These are phyloP conservation scores for Vitellaria paradoxa DNA, from an alignment of 179 eudicot genomes.

Conservation along the genomic window DNA sequence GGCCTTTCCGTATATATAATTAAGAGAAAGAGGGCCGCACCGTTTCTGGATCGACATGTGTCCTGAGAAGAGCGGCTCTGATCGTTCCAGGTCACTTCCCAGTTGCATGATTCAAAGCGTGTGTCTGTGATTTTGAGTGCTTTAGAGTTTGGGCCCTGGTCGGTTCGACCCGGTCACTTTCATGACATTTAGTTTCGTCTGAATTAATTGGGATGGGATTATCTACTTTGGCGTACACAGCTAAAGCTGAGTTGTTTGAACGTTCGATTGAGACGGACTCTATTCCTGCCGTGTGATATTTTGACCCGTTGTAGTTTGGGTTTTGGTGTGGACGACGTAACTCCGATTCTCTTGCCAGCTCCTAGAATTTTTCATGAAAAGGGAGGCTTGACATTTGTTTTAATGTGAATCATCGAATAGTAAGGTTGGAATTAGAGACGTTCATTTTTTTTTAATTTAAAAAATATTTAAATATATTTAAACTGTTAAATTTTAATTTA, in stretches of 20 bases:
- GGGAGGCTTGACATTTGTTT: too few relatives aligned
- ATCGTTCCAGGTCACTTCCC: conserved; percentile 27
- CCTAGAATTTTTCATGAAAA: too few relatives aligned
- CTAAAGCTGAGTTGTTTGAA: too few relatives aligned
- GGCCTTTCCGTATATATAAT: neutral
- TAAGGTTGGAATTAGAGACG: too few relatives aligned
- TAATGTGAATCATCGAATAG: too few relatives aligned
- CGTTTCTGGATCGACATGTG: conserved; percentile 34
- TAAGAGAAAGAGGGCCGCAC: neutral
- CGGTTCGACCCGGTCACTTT: conserved; percentile 2
- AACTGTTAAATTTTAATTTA: too few relatives aligned
- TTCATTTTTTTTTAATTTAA: too few relatives aligned
- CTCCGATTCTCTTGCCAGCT: too few relatives aligned
- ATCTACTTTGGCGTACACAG: neutral
- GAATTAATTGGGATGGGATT: neutral
- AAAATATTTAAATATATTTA: too few relatives aligned
- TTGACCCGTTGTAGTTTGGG: too few relatives aligned
- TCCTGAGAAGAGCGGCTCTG: conserved; percentile 18
- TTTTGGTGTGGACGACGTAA: too few relatives aligned
- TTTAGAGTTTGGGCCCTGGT: conserved; percentile 3
- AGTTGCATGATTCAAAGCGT: conserved; percentile 23
- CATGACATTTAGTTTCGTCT: neutral
- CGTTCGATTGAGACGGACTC: neutral
- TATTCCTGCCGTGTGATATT: neutral
- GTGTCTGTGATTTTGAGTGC: conserved; percentile 22